A percentile compares a stretch with the other conserved stretches of the same genome.
Evolutionary conservation across 331 rosid genomes (phyloP).

Genomic region (Rosa hybrid): DNA sequence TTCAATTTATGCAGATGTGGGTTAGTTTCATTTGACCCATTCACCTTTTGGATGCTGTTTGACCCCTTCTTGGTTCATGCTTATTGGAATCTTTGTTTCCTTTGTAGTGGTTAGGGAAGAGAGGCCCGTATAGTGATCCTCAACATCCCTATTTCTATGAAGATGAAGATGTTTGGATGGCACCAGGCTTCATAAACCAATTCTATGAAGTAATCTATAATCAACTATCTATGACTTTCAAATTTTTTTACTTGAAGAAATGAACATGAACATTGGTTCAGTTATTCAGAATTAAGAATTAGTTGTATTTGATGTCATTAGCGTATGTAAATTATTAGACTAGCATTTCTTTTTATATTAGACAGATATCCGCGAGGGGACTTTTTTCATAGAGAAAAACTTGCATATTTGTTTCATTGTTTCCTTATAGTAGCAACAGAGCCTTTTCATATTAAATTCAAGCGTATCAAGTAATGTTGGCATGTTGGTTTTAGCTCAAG

Average conservation of each 20-base stretch:
- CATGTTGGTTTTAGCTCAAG: too few relatives aligned
- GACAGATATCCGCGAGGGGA: too few relatives aligned
- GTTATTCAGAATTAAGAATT: not conserved
- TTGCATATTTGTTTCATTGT: too few relatives aligned
- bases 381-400: too few relatives aligned
- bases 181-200: slow-evolving; percentile 95
- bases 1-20: slow-evolving; percentile 2
- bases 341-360: too few relatives aligned
- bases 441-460: too few relatives aligned
- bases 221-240: not conserved
- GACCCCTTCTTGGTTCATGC: slow-evolving; percentile 16
- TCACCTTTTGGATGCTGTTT: not conserved
- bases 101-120: slow-evolving; percentile 82
- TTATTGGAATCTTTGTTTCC: not conserved
- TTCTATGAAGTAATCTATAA: slow-evolving; percentile 71
- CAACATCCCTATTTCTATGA: slow-evolving; percentile 94
- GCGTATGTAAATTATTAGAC: too few relatives aligned
- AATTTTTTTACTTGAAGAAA: not conserved
- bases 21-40: not conserved
- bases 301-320: too few relatives aligned
- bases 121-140: slow-evolving; percentile 87
- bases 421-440: too few relatives aligned
- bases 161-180: slow-evolving; percentile 96
- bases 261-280: not conserved
- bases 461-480: too few relatives aligned